These are phyloP conservation scores for Fusarium kyushuense DNA, from an alignment of 2,329 filamentous ascomycete genomes.

Conservation along the genomic window DNA sequence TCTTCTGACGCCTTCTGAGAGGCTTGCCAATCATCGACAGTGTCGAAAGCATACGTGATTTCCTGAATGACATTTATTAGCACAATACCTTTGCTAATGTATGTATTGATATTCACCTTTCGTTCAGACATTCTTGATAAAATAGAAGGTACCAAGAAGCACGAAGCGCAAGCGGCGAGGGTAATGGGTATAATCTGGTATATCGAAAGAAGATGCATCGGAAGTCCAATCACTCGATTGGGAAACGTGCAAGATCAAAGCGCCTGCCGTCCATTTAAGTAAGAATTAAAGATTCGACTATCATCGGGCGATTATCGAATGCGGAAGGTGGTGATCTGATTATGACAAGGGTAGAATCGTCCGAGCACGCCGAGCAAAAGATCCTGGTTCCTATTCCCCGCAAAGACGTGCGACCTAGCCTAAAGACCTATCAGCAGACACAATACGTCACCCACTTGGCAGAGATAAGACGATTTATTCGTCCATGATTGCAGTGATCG, in stretches of 20 bases:
- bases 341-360: slow-evolving; percentile 6
- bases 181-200: slow-evolving; percentile 19
- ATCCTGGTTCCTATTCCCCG: slow-evolving; percentile 10
- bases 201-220: slow-evolving; percentile 15
- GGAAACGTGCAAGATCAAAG: not conserved
- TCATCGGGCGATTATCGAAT: slow-evolving; percentile 19
- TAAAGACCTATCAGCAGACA: slow-evolving; percentile 12
- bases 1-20: not conserved
- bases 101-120: not conserved
- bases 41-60: slow-evolving; percentile 7
- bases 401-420: not conserved
- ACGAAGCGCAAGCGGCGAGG: slow-evolving; percentile 13
- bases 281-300: slow-evolving; percentile 12
- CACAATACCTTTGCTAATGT: rapidly evolving
- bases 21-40: slow-evolving; percentile 15
- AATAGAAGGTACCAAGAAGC: not conserved
- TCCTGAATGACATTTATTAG: not conserved
- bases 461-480: slow-evolving; percentile 3
- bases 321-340: slow-evolving; percentile 24
- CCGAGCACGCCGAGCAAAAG: slow-evolving; percentile 25
- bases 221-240: not conserved
- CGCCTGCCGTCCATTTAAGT: slow-evolving; percentile 16
- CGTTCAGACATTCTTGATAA: slow-evolving; percentile 16
- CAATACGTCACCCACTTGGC: slow-evolving; percentile 12
- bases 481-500: not conserved